These are phyloP conservation scores for Russula lepida DNA, from an alignment of 768 basidiomycete genomes.

Conservation along the genomic window DNA sequence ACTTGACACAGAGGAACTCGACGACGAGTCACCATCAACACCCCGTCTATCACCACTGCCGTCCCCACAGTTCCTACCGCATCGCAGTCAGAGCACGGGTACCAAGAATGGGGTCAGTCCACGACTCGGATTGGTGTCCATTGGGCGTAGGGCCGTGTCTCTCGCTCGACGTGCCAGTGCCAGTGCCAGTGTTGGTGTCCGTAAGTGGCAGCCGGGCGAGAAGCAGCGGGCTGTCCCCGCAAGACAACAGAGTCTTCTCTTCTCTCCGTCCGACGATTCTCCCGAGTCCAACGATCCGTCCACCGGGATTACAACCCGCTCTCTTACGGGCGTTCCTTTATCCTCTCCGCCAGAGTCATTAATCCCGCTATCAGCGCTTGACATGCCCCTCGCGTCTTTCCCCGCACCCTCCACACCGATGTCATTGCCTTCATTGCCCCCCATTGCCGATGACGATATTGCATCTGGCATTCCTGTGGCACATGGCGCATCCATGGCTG, in stretches of 20 bases:
- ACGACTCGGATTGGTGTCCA: slow-evolving; percentile 1
- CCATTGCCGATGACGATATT: background rate
- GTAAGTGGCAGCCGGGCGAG: slow-evolving; percentile 9
- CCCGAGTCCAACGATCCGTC: background rate
- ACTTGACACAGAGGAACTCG: slow-evolving; percentile 1
- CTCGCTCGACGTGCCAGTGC: slow-evolving; percentile 5
- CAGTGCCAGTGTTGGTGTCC: slow-evolving; percentile 2
- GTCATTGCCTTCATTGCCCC: background rate
- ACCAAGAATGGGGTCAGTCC: background rate
- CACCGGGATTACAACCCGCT: background rate
- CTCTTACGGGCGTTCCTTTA: background rate
- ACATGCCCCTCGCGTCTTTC: background rate
- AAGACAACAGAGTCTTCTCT: slow-evolving; percentile 2
- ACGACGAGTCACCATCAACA: slow-evolving; percentile 7
- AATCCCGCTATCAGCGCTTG: background rate
- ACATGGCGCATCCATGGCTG: slow-evolving; percentile 15
- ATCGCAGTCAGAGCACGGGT: background rate
- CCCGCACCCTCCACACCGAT: background rate
- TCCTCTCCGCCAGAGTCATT: background rate
- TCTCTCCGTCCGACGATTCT: background rate
- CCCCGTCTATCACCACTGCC: background rate
- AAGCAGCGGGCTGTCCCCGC: background rate
- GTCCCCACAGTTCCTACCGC: background rate
- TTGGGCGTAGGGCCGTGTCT: slow-evolving; percentile 6
- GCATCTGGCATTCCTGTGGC: background rate